Conservation (phyloP, 2,329 filamentous ascomycete genomes). For the Coniochaeta ligniaria region DNA sequence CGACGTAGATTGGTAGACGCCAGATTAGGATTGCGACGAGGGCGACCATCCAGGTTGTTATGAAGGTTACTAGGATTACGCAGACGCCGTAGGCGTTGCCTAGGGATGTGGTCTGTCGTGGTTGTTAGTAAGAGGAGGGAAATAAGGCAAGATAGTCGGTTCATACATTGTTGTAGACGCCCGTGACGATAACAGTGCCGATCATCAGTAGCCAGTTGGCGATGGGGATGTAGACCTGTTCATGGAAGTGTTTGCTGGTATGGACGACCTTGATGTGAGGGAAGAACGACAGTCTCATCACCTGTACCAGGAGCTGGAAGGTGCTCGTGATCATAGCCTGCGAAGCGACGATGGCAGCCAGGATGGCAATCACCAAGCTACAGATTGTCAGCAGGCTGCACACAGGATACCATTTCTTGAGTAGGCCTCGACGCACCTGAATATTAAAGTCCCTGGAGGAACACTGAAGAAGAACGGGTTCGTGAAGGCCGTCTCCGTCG, state of each 20-base stretch:
- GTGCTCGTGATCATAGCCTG: conserved; percentile 73
- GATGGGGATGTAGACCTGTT: conserved; percentile 69
- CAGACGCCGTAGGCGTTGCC: conserved; percentile 74
- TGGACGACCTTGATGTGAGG: conserved; percentile 69
- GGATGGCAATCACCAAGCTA: conserved; percentile 55
- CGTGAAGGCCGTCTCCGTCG: conserved; percentile 46
- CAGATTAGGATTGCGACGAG: conserved; percentile 68
- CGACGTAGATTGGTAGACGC: conserved; percentile 51
- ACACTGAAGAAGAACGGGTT: conserved; percentile 71
- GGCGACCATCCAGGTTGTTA: conserved; percentile 68
- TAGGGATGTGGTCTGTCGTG: conserved; percentile 49
- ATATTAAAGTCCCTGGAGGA: conserved; percentile 61
- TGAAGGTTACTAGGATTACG: conserved; percentile 73
- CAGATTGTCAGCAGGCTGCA: background rate
- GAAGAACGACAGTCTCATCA: conserved; percentile 66
- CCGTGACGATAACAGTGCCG: conserved; percentile 66
- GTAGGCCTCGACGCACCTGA: conserved; percentile 26
- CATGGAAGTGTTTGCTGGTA: conserved; percentile 62
- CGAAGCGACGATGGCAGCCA: conserved; percentile 67
- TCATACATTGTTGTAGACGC: conserved; percentile 58
- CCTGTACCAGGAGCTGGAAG: conserved; percentile 61
- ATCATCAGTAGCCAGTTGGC: conserved; percentile 74
- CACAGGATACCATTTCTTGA: background rate
- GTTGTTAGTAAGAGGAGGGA: conserved; percentile 8
- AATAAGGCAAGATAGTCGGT: conserved; percentile 25